Percentiles rank a stretch among this genome's conserved stretches.
Evolutionary conservation across 2,329 filamentous ascomycete genomes (phyloP).

Genomic region (Dactylellina sp.): DNA sequence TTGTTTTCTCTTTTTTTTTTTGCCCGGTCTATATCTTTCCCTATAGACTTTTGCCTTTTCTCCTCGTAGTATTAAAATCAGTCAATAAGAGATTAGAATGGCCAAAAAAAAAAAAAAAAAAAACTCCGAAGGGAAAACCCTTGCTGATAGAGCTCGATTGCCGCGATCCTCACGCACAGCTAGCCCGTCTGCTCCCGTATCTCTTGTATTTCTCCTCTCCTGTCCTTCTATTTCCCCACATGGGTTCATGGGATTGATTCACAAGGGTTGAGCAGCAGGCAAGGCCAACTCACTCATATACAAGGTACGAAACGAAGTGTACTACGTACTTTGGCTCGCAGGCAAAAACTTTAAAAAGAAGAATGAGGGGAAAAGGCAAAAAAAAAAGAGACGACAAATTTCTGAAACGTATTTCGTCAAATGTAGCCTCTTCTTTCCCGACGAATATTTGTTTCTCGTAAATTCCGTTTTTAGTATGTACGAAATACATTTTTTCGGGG

Average conservation of each 20-base stretch:
- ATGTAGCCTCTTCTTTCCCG: neutral
- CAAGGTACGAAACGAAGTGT: conserved; percentile 18
- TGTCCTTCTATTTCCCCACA: conserved; percentile 9
- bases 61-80: no score
- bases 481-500: no score
- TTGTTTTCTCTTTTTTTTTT: no score
- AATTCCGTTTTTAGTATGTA: no score
- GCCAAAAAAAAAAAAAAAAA: no score
- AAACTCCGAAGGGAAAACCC: neutral
- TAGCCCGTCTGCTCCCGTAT: no score
- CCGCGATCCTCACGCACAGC: conserved; percentile 1
- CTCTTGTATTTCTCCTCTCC: conserved; percentile 5
- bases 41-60: no score
- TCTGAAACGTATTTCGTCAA: conserved; percentile 5
- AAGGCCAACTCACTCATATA: conserved; percentile 14
- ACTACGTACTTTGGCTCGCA: neutral
- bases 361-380: neutral
- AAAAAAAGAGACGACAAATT: neutral
- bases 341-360: neutral
- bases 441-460: no score
- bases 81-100: no score
- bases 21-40: no score
- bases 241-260: conserved; percentile 7
- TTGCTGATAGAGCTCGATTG: conserved; percentile 2
- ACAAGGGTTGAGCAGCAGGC: conserved; percentile 11